Conservation (phyloP, 2,329 filamentous ascomycete species). For the Talaromyces sp. region DNA sequence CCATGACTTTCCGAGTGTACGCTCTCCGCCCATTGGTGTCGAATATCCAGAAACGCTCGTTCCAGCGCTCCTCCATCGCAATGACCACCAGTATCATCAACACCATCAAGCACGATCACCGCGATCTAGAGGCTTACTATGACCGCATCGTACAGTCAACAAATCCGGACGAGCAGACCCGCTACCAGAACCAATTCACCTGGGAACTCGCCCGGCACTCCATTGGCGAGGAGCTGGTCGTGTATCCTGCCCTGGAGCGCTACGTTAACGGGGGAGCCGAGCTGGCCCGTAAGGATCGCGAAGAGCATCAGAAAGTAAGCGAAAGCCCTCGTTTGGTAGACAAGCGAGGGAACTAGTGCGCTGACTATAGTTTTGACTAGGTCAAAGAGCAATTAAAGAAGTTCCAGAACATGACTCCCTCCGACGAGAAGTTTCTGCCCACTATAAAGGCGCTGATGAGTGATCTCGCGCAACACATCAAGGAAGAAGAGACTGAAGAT, state of each 20-base stretch:
- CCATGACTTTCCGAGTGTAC: too few relatives aligned
- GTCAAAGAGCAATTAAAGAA: constrained; percentile 47
- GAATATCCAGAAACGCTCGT: background rate
- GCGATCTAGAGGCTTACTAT: constrained; percentile 37
- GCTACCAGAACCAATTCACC: constrained; percentile 47
- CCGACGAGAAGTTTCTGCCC: constrained; percentile 37
- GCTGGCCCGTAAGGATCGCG: constrained; percentile 44
- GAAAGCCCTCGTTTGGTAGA: background rate
- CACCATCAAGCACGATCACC: constrained; percentile 38
- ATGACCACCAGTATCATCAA: constrained; percentile 22
- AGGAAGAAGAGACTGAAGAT: constrained; percentile 47
- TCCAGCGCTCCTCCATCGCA: background rate
- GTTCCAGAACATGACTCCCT: constrained; percentile 43
- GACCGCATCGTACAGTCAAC: constrained; percentile 35
- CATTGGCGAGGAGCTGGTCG: constrained; percentile 47
- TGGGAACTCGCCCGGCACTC: constrained; percentile 50
- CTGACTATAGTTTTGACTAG: constrained; percentile 22
- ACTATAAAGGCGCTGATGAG: constrained; percentile 42
- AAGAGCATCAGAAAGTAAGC: constrained; percentile 41
- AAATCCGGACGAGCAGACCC: constrained; percentile 39
- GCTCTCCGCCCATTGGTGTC: too few relatives aligned
- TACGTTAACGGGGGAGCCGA: constrained; percentile 38
- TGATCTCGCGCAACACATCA: constrained; percentile 43
- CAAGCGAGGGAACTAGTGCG: too few relatives aligned
- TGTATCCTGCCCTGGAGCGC: constrained; percentile 51